Percentiles rank a stretch among this genome's conserved stretches.
phyloP scores from a whole-genome alignment of 257 asterid genomes.

The Capsicum chinense region DNA sequence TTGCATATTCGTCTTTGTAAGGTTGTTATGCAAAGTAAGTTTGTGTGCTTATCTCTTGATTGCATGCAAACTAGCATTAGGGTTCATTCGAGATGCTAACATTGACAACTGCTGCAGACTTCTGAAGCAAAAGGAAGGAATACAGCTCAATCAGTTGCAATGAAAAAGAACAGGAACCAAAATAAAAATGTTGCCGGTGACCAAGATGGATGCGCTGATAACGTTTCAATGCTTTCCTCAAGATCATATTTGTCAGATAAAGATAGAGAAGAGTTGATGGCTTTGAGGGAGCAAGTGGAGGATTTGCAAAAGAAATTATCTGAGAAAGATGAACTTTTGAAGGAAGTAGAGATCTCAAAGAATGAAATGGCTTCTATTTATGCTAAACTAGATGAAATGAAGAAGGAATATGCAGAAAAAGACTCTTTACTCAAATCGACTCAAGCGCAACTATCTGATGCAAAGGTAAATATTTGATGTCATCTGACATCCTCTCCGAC shows the following conservation, averaged over 20 bases:
- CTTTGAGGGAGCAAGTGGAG: constrained; percentile 70
- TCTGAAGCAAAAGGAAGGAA: constrained; percentile 54
- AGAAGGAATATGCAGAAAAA: constrained; percentile 64
- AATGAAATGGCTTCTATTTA: constrained; percentile 60
- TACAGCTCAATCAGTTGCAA: constrained; percentile 50
- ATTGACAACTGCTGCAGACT: constrained; percentile 54
- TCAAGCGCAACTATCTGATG: constrained; percentile 82
- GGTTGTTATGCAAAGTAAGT: constrained; percentile 10
- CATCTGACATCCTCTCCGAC: neutral
- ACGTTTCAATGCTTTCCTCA: constrained; percentile 57
- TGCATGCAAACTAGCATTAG: neutral
- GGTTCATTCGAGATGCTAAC: constrained; percentile 32
- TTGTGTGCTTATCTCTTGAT: neutral
- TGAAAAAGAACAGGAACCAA: constrained; percentile 60
- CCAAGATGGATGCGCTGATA: constrained; percentile 57
- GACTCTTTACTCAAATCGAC: constrained; percentile 67
- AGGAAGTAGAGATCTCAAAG: constrained; percentile 65
- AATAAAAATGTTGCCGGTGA: constrained; percentile 41
- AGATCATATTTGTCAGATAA: constrained; percentile 61
- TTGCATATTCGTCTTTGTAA: constrained; percentile 9
- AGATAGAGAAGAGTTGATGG: constrained; percentile 78
- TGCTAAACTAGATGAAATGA: constrained; percentile 55
- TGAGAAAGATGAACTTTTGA: constrained; percentile 83
- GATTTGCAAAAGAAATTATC: constrained; percentile 68
- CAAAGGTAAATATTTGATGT: constrained; percentile 57